Evolutionary conservation across 2,329 filamentous ascomycete genomes (phyloP).

Genomic region (Hypoxylon sp.): DNA sequence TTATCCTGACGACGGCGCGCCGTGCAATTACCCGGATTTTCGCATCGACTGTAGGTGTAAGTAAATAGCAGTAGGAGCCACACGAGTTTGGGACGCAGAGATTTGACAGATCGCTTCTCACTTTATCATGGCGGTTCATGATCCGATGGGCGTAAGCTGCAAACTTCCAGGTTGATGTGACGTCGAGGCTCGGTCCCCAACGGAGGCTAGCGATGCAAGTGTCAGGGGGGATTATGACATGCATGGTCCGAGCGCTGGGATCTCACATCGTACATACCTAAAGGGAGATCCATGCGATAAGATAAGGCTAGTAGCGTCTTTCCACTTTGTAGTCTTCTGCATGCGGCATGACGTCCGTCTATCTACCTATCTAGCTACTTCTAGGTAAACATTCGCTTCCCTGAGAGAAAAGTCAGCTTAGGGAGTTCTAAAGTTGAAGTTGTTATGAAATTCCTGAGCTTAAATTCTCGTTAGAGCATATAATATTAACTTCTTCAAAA

Average conservation of each 20-base stretch:
- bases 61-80: background rate
- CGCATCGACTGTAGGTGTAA: slow-evolving; percentile 20
- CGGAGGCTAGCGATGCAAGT: slow-evolving; percentile 1
- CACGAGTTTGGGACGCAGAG: background rate
- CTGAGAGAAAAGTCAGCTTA: background rate
- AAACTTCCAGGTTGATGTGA: slow-evolving; percentile 25
- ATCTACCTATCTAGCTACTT: background rate
- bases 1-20: slow-evolving; percentile 36
- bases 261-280: background rate
- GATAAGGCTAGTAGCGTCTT: slow-evolving; percentile 22
- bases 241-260: slow-evolving; percentile 36
- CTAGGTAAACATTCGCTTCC: background rate
- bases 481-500: background rate
- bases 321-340: background rate
- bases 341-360: slow-evolving; percentile 14
- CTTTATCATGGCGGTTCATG: slow-evolving; percentile 21
- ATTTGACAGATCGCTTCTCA: slow-evolving; percentile 3
- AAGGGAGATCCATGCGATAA: slow-evolving; percentile 12
- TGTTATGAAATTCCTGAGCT: background rate
- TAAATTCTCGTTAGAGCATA: background rate
- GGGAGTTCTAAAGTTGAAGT: background rate
- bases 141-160: slow-evolving; percentile 17
- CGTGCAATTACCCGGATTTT: slow-evolving; percentile 13
- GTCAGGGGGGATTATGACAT: slow-evolving; percentile 31
- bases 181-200: slow-evolving; percentile 33